Percentiles rank a stretch among this genome's conserved stretches.
Evolutionary conservation across 768 basidiomycete genomes (phyloP).

Genomic region (Mycena floridula): DNA sequence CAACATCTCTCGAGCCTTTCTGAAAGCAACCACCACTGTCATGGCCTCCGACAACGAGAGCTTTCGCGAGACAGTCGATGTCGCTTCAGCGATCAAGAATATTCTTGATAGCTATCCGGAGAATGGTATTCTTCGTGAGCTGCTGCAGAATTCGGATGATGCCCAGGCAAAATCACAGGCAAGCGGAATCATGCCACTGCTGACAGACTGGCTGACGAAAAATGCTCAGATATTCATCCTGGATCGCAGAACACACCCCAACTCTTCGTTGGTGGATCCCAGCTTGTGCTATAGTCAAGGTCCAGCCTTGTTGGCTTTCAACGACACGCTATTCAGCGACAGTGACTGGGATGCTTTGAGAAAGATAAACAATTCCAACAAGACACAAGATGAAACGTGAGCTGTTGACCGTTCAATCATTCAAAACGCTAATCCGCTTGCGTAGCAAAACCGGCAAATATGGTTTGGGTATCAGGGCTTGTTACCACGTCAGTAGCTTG

Average conservation of each 20-base stretch:
- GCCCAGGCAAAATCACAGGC: slow-evolving; percentile 19
- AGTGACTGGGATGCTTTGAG: slow-evolving; percentile 21
- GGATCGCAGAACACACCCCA: slow-evolving; percentile 18
- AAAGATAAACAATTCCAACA: slow-evolving; percentile 22
- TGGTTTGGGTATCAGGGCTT: slow-evolving; percentile 23
- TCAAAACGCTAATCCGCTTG: neutral
- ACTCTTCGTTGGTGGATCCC: slow-evolving; percentile 10
- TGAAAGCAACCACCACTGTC: too few species aligned
- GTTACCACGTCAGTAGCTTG: slow-evolving; percentile 21
- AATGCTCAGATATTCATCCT: slow-evolving; percentile 18
- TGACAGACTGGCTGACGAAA: too few species aligned
- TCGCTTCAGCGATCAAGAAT: slow-evolving; percentile 7
- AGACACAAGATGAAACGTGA: slow-evolving; percentile 20
- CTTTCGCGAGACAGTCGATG: neutral
- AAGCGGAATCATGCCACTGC: too few species aligned
- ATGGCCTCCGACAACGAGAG: too few species aligned
- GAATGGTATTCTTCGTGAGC: slow-evolving; percentile 19
- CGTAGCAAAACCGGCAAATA: slow-evolving; percentile 25
- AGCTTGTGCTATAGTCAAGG: slow-evolving; percentile 18
- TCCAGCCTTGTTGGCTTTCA: slow-evolving; percentile 21
- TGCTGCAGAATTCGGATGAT: slow-evolving; percentile 24
- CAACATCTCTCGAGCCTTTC: too few species aligned
- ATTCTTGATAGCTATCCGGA: slow-evolving; percentile 21
- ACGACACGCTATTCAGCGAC: slow-evolving; percentile 20
- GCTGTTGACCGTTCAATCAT: neutral